Conservation (phyloP, 192 early-diverging fungal genomes). For the Allomyces arbusculus region DNA sequence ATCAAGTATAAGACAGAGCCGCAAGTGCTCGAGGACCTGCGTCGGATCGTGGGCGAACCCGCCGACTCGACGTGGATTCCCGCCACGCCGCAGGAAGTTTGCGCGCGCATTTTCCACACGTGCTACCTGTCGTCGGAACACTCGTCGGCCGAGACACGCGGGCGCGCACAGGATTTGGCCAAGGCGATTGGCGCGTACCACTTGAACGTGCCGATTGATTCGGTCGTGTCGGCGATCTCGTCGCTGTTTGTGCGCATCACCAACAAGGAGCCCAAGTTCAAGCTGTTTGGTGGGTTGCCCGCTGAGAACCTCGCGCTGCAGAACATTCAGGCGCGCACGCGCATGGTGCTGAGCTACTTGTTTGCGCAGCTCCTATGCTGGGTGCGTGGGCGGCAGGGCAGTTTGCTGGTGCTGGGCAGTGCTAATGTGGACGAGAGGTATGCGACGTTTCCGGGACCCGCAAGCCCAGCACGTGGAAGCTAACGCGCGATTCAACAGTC, state of each 20-base stretch:
- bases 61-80: constrained; percentile 47
- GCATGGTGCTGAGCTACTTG: constrained; percentile 89
- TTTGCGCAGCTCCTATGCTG: constrained; percentile 92
- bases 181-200: constrained; percentile 73
- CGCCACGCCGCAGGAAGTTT: constrained; percentile 51
- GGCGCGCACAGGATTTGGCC: constrained; percentile 61
- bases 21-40: constrained; percentile 55
- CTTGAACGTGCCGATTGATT: constrained; percentile 72
- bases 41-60: constrained; percentile 33
- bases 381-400: constrained; percentile 40
- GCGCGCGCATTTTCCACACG: constrained; percentile 65
- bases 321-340: constrained; percentile 86
- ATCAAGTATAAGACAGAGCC: constrained; percentile 19
- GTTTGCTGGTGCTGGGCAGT: constrained; percentile 78
- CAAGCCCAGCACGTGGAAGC: too few relatives aligned
- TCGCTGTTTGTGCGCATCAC: constrained; percentile 55
- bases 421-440: constrained; percentile 95
- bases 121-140: constrained; percentile 91
- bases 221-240: constrained; percentile 51
- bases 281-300: constrained; percentile 60
- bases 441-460: background rate
- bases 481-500: constrained; percentile 13
- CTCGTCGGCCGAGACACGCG: constrained; percentile 66
- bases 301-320: constrained; percentile 89
- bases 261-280: constrained; percentile 48